A percentile compares a stretch with the other conserved stretches of the same genome.
phyloP scores from a whole-genome alignment of 75 land plant species.

The Cupressus sempervirens region DNA sequence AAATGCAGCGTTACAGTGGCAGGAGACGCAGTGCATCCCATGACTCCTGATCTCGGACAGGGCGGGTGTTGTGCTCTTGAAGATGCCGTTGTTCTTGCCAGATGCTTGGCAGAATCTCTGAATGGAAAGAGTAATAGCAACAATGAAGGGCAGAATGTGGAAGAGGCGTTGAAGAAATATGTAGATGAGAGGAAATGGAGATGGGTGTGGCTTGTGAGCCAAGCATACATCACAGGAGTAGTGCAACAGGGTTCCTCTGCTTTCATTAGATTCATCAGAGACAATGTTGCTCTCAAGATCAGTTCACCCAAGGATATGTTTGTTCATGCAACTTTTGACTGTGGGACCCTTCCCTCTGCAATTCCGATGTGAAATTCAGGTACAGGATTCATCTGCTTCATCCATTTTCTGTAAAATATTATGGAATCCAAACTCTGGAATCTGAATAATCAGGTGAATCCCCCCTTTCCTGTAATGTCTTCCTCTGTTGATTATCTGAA shows the following conservation, averaged over 20 bases:
- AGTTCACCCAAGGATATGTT: neutral
- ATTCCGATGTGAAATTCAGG: too few relatives aligned
- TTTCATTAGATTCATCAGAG: constrained; percentile 14
- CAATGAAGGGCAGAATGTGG: constrained; percentile 2
- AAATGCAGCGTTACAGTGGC: constrained; percentile 40
- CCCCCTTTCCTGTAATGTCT: too few relatives aligned
- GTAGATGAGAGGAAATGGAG: constrained; percentile 39
- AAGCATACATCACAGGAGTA: constrained; percentile 21
- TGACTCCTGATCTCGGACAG: constrained; percentile 64
- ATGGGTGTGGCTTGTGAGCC: constrained; percentile 14
- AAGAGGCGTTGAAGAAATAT: constrained; percentile 25
- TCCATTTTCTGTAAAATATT: too few relatives aligned
- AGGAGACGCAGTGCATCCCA: constrained; percentile 67
- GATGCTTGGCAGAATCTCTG: constrained; percentile 12
- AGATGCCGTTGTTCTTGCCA: constrained; percentile 53
- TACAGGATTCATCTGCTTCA: too few relatives aligned
- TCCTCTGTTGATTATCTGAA: too few relatives aligned
- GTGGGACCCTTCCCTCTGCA: constrained; percentile 21
- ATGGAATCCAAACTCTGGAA: too few relatives aligned
- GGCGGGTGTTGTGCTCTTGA: constrained; percentile 56
- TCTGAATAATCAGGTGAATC: too few relatives aligned
- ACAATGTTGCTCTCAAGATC: constrained; percentile 14
- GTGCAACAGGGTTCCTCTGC: constrained; percentile 18
- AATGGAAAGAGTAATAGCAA: neutral
- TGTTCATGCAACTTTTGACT: constrained; percentile 15